A percentile compares a stretch with the other conserved stretches of the same genome.
These are phyloP conservation scores for Hypoxylon sp. DNA, from an alignment of 2,329 filamentous ascomycete species.

Conservation along the genomic window DNA sequence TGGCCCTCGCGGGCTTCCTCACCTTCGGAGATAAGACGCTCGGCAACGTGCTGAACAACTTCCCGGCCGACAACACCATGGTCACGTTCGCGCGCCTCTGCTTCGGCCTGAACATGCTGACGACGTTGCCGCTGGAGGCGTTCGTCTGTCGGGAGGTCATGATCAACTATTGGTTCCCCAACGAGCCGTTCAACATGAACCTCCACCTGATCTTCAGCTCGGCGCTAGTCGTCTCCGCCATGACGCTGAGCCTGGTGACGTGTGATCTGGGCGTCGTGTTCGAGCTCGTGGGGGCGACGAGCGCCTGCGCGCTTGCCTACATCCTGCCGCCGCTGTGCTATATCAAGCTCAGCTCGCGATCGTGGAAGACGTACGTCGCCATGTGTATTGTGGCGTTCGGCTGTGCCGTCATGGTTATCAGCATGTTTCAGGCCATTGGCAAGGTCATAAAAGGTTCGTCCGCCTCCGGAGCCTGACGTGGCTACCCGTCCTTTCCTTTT, in stretches of 20 bases:
- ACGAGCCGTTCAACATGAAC: constrained; percentile 79
- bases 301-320: constrained; percentile 92
- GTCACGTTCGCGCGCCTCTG: constrained; percentile 94
- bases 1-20: constrained; percentile 90
- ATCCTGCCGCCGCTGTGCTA: constrained; percentile 95
- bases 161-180: constrained; percentile 79
- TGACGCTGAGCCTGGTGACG: constrained; percentile 80
- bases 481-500: constrained; percentile 21
- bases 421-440: constrained; percentile 73
- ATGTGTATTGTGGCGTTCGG: constrained; percentile 81
- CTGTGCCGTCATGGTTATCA: constrained; percentile 80
- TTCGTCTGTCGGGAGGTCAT: constrained; percentile 98
- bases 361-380: constrained; percentile 77
- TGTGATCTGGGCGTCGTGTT: constrained; percentile 96
- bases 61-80: constrained; percentile 87
- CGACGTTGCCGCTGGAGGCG: constrained; percentile 92
- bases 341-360: constrained; percentile 85
- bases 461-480: background rate
- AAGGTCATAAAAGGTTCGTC: constrained; percentile 68
- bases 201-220: constrained; percentile 90
- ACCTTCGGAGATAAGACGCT: constrained; percentile 91
- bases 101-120: constrained; percentile 99
- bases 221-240: constrained; percentile 78
- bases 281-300: constrained; percentile 94
- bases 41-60: constrained; percentile 98